Percentiles rank a stretch among this genome's conserved stretches.
Evolutionary conservation across 768 basidiomycete species (phyloP).

Genomic region (Hericium rajendrae): DNA sequence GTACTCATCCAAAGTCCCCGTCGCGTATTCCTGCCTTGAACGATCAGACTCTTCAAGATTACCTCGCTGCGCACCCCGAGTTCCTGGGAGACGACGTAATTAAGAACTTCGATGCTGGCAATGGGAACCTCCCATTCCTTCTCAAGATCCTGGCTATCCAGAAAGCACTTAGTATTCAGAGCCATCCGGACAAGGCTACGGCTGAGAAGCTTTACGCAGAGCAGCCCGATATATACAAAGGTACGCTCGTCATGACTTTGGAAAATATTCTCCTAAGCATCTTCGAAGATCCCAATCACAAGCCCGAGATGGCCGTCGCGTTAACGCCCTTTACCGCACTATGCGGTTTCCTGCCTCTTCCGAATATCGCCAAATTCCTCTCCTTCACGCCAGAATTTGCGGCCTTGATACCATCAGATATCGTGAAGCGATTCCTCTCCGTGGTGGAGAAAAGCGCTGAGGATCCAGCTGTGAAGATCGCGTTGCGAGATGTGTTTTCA

Average conservation of each 20-base stretch:
- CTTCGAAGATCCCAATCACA: constrained; percentile 80
- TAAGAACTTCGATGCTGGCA: constrained; percentile 26
- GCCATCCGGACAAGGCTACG: constrained; percentile 81
- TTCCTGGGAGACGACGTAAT: constrained; percentile 36
- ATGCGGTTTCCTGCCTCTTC: constrained; percentile 86
- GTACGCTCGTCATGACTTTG: constrained; percentile 29
- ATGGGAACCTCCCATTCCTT: constrained; percentile 78
- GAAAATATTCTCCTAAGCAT: not conserved
- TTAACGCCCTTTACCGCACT: constrained; percentile 83
- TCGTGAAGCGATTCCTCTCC: constrained; percentile 41
- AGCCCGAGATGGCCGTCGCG: constrained; percentile 99
- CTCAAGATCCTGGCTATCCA: constrained; percentile 89
- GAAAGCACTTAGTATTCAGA: constrained; percentile 86
- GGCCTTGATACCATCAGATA: constrained; percentile 51
- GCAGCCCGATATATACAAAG: constrained; percentile 88
- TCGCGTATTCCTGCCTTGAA: constrained; percentile 38
- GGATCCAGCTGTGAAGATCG: constrained; percentile 43
- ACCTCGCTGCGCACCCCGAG: constrained; percentile 56
- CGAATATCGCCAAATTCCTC: constrained; percentile 60
- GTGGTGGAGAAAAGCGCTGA: constrained; percentile 31
- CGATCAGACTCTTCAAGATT: constrained; percentile 35
- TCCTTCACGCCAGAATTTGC: constrained; percentile 65
- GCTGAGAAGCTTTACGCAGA: constrained; percentile 37
- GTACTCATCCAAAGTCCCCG: constrained; percentile 78
- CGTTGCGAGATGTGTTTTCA: constrained; percentile 68